These are phyloP conservation scores for Trichosanthes truncata DNA, from an alignment of 306 rosid genomes.

Conservation along the genomic window DNA sequence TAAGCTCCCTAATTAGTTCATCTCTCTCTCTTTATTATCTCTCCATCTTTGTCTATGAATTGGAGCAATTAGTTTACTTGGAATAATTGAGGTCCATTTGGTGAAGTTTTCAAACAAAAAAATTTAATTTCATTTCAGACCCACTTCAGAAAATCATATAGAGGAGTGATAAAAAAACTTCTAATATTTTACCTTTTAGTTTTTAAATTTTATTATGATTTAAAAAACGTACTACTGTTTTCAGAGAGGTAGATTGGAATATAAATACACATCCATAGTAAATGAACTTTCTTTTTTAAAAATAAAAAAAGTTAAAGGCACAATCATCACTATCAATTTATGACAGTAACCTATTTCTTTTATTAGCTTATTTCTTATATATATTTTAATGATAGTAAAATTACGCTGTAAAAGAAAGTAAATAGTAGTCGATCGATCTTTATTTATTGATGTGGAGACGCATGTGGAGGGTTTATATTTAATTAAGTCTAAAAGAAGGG, in stretches of 20 bases:
- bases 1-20: neutral
- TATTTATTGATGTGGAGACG: neutral
- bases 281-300: neutral
- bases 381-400: neutral
- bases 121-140: too few relatives aligned
- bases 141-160: neutral
- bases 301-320: neutral
- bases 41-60: neutral
- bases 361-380: neutral
- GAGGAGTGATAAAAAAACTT: too few relatives aligned
- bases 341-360: neutral
- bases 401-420: neutral
- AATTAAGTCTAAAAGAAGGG: neutral
- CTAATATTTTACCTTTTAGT: too few relatives aligned
- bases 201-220: too few relatives aligned
- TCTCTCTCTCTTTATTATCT: too few relatives aligned
- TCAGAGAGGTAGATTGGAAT: neutral
- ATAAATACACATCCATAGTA: neutral
- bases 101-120: too few relatives aligned
- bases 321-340: neutral
- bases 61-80: neutral
- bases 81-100: neutral
- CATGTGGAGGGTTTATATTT: neutral
- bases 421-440: neutral
- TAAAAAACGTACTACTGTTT: neutral